phyloP scores from a whole-genome alignment of 2,329 filamentous ascomycete species.

The Purpureocillium takamizusanense region DNA sequence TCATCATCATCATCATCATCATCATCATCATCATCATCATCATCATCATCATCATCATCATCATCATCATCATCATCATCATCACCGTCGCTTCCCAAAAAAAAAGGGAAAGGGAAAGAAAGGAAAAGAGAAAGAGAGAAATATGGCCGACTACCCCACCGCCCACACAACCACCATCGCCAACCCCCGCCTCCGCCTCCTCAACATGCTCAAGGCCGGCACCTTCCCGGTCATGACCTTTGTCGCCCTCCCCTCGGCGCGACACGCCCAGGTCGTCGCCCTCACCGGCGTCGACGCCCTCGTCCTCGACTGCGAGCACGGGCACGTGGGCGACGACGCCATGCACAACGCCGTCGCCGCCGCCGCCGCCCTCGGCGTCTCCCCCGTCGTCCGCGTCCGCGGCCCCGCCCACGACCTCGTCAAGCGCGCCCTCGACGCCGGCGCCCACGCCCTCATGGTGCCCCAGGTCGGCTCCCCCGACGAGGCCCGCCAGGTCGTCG shows the following conservation, averaged over 20 bases:
- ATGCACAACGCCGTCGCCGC: constrained; percentile 38
- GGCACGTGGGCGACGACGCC: constrained; percentile 28
- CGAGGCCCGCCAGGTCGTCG: constrained; percentile 11
- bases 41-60: too few relatives aligned
- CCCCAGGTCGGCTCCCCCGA: constrained; percentile 32
- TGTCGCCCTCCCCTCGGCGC: constrained; percentile 35
- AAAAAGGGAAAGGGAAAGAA: too few relatives aligned
- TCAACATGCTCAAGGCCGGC: constrained; percentile 30
- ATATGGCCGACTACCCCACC: too few relatives aligned
- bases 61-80: too few relatives aligned
- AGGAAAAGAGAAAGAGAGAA: too few relatives aligned
- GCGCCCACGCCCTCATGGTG: constrained; percentile 34
- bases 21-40: too few relatives aligned
- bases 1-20: too few relatives aligned
- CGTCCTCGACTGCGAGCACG: constrained; percentile 37
- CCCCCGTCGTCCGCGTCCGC: constrained; percentile 29
- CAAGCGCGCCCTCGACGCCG: constrained; percentile 33
- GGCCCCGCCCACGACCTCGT: constrained; percentile 23
- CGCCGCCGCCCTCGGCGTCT: constrained; percentile 28
- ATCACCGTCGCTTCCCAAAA: too few relatives aligned
- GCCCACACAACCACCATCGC: constrained; percentile 9
- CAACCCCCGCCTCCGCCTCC: constrained; percentile 31
- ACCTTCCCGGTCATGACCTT: constrained; percentile 38
- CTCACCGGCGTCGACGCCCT: constrained; percentile 37
- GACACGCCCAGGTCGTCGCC: constrained; percentile 38